Evolutionary conservation across 129 eudicot genomes (phyloP).

Genomic region (Oenanthe sinensis): DNA sequence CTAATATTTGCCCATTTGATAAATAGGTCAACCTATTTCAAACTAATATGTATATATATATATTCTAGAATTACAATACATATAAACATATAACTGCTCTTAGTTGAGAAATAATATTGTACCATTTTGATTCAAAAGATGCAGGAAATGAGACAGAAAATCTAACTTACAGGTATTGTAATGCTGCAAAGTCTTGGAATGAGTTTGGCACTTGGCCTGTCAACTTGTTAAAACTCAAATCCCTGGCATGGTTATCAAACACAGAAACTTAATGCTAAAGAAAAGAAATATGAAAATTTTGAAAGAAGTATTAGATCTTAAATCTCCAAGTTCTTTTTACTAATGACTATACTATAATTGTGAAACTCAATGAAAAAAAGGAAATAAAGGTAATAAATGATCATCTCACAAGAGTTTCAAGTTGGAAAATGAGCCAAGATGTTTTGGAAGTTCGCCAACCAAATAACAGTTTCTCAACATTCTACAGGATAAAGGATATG

Average conservation of each 20-base stretch:
- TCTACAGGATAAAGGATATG: constrained; percentile 16
- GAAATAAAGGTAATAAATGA: neutral
- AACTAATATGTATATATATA: too few relatives aligned
- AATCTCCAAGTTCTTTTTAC: neutral
- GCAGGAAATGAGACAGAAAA: neutral
- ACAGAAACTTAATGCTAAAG: neutral
- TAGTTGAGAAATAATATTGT: neutral
- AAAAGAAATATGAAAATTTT: neutral
- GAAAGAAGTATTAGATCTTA: neutral
- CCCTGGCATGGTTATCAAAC: constrained; percentile 30
- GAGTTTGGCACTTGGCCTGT: constrained; percentile 50
- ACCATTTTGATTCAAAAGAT: neutral
- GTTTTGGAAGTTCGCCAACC: constrained; percentile 44
- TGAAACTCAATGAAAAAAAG: neutral
- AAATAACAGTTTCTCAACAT: constrained; percentile 49
- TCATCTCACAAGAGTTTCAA: constrained; percentile 44
- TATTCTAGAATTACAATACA: too few relatives aligned
- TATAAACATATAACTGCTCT: neutral
- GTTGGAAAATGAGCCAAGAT: constrained; percentile 40
- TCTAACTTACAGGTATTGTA: constrained; percentile 52
- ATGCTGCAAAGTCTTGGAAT: constrained; percentile 39
- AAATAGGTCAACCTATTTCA: too few relatives aligned
- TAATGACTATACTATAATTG: neutral
- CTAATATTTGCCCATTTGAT: neutral
- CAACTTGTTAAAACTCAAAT: constrained; percentile 73